Percentiles rank a stretch among this genome's conserved stretches.
Conservation (phyloP, 129 eudicot species). For the Artemisia tridentata region DNA sequence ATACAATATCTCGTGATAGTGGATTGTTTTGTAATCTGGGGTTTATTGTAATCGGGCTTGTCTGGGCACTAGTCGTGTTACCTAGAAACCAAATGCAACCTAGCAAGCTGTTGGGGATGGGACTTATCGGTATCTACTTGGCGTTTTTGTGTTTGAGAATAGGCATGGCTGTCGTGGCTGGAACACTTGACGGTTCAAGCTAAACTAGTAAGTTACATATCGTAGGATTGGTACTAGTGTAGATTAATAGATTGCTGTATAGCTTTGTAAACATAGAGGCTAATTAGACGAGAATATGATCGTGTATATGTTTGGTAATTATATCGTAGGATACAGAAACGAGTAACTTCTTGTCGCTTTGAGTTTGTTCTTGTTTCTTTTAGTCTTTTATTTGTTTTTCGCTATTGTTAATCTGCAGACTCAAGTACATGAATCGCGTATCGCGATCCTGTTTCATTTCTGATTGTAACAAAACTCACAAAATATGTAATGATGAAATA, state of each 20-base stretch:
- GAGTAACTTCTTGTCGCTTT: neutral
- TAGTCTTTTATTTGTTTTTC: neutral
- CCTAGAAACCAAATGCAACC: slow-evolving; percentile 63
- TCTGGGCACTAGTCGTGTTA: slow-evolving; percentile 61
- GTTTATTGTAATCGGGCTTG: slow-evolving; percentile 52
- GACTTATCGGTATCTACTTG: slow-evolving; percentile 51
- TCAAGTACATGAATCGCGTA: neutral
- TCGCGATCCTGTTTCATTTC: neutral
- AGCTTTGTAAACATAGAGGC: neutral
- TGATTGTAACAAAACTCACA: neutral
- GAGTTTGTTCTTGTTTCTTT: neutral
- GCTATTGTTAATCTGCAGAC: neutral
- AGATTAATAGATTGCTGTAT: slow-evolving; percentile 1
- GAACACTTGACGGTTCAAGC: slow-evolving; percentile 29
- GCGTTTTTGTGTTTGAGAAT: slow-evolving; percentile 48
- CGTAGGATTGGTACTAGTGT: slow-evolving; percentile 5
- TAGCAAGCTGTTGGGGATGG: slow-evolving; percentile 50
- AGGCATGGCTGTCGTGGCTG: slow-evolving; percentile 33
- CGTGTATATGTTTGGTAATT: neutral
- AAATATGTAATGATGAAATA: neutral
- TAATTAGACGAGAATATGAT: neutral
- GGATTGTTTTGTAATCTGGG: slow-evolving; percentile 57
- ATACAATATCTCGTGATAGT: slow-evolving; percentile 43
- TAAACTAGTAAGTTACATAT: neutral
- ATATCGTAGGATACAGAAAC: neutral